phyloP scores from a whole-genome alignment of 768 basidiomycete species.

The Flagelloscypha sp. region DNA sequence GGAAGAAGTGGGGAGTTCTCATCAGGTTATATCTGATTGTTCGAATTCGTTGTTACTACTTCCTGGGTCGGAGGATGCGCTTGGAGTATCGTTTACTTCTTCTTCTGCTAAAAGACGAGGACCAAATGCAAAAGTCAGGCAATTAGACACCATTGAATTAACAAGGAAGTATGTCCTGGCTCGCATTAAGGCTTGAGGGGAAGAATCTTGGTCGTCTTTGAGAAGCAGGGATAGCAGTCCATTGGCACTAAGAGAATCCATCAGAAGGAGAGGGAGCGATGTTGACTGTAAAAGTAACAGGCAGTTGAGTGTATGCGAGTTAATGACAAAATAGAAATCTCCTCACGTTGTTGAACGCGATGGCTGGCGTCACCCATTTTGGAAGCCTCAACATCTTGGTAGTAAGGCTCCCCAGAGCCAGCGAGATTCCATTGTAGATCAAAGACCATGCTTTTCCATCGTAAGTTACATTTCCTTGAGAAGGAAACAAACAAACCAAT shows the following conservation, averaged over 20 bases:
- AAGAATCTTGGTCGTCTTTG: no score
- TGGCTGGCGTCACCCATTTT: conserved; percentile 4
- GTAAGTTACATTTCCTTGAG: no score
- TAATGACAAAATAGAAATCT: no score
- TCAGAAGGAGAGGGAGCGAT: conserved; percentile 5
- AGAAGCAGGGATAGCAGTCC: conserved; percentile 3
- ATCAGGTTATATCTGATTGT: no score
- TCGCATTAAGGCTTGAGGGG: conserved; percentile 2
- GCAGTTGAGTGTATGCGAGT: no score
- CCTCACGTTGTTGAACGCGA: conserved; percentile 7
- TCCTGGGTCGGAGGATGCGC: no score
- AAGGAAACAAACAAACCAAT: no score
- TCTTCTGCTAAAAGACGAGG: conserved; percentile 3
- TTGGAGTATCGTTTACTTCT: no score
- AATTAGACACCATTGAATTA: conserved; percentile 4
- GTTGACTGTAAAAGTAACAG: no score
- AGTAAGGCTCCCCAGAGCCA: background rate
- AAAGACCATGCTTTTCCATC: no score
- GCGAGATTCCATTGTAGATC: conserved; percentile 4
- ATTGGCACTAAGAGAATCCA: conserved; percentile 3
- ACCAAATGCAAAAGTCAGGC: conserved; percentile 4
- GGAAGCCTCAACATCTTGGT: conserved; percentile 2
- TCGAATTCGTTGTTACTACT: no score
- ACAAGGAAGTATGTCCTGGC: conserved; percentile 4
- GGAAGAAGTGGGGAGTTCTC: no score